Evolutionary conservation across 352 stramenopile genomes (phyloP).

Genomic region (Phytophthora foliorum): DNA sequence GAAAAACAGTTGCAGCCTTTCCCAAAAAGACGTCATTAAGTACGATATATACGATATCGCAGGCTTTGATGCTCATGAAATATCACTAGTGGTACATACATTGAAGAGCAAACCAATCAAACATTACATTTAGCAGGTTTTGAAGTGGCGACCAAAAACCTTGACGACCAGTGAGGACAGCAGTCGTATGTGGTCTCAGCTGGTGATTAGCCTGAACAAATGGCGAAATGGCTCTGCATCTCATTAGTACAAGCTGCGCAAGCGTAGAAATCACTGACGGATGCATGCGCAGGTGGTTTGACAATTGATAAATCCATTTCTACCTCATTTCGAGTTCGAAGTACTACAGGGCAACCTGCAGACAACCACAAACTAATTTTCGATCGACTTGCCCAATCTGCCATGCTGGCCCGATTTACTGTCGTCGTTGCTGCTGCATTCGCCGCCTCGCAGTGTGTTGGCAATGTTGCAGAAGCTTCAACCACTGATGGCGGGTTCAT

Average conservation of each 20-base stretch:
- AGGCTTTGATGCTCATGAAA: background rate
- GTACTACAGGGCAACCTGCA: background rate
- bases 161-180: slow-evolving; percentile 19
- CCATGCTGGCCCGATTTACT: slow-evolving; percentile 19
- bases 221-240: slow-evolving; percentile 20
- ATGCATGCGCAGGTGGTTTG: slow-evolving; percentile 16
- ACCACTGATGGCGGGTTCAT: slow-evolving; percentile 45
- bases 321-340: slow-evolving; percentile 13
- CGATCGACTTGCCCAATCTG: background rate
- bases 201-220: slow-evolving; percentile 7
- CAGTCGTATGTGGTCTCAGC: slow-evolving; percentile 4
- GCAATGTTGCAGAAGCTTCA: background rate
- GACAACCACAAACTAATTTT: slow-evolving; percentile 14
- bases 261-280: slow-evolving; percentile 18
- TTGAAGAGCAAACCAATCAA: background rate
- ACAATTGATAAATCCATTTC: background rate
- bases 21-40: background rate
- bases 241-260: background rate
- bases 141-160: slow-evolving; percentile 15
- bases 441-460: slow-evolving; percentile 3
- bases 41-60: background rate
- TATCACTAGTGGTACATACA: background rate
- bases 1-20: slow-evolving; percentile 30
- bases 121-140: slow-evolving; percentile 3
- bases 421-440: slow-evolving; percentile 3